phyloP scores from a whole-genome alignment of 176 grass and related monocot species.

The Rhynchospora breviuscula region DNA sequence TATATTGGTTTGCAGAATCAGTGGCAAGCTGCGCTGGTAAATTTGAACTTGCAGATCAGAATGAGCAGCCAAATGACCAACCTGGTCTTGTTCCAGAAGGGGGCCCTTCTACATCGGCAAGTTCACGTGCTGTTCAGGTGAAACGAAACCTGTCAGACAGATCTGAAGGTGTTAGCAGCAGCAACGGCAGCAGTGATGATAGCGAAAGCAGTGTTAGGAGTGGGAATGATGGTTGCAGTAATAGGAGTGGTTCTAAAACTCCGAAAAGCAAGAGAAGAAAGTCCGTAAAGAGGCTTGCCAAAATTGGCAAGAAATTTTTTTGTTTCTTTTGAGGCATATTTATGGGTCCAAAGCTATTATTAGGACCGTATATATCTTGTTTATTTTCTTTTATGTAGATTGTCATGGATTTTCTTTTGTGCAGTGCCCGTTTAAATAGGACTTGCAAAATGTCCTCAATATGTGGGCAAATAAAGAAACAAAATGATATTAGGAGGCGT shows the following conservation, averaged over 20 bases:
- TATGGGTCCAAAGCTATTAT: neutral
- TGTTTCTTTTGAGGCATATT: neutral
- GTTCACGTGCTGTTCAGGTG: neutral
- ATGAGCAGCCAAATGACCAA: neutral
- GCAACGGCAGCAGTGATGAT: neutral
- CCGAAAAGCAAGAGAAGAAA: neutral
- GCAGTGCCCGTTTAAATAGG: constrained; percentile 75
- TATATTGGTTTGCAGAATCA: neutral
- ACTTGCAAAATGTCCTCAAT: neutral
- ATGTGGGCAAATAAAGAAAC: no score
- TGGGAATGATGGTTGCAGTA: neutral
- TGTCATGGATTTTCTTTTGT: neutral
- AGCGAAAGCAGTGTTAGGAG: neutral
- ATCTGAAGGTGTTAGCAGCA: neutral
- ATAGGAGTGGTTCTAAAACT: neutral
- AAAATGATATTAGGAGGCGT: no score
- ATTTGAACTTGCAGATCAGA: neutral
- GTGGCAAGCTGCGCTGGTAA: neutral
- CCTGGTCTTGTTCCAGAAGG: neutral
- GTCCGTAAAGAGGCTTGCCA: neutral
- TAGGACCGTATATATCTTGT: neutral
- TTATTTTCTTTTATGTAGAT: neutral
- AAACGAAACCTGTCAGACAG: constrained; percentile 18
- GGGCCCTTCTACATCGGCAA: neutral
- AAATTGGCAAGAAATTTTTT: constrained; percentile 1